A percentile compares a stretch with the other conserved stretches of the same genome.
Evolutionary conservation across 208 protist species (phyloP).

Genomic region (Acanthamoeba rhysodes): DNA sequence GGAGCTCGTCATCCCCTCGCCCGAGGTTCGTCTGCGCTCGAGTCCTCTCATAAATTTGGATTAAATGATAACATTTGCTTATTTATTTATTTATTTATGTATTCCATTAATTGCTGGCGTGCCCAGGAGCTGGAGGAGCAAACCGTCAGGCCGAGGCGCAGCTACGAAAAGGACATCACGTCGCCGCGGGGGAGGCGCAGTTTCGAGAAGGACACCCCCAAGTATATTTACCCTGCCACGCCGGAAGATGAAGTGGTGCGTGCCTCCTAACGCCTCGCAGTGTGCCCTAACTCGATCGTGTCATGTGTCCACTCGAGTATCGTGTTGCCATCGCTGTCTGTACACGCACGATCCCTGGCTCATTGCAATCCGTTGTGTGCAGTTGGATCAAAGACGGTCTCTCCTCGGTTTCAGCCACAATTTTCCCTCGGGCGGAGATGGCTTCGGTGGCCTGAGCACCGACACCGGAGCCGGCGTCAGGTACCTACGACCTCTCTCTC

Average conservation of each 20-base stretch:
- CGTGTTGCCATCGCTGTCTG: neutral
- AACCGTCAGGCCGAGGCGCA: slow-evolving; percentile 13
- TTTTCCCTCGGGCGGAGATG: neutral
- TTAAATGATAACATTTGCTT: neutral
- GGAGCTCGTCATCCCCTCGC: slow-evolving; percentile 42
- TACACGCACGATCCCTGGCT: too few relatives aligned
- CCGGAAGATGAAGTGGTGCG: slow-evolving; percentile 49
- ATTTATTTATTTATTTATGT: neutral
- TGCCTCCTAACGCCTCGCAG: neutral
- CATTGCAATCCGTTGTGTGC: neutral
- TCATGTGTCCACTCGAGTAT: neutral
- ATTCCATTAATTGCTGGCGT: neutral
- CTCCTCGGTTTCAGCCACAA: slow-evolving; percentile 51
- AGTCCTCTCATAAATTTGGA: neutral
- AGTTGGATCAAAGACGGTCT: slow-evolving; percentile 30
- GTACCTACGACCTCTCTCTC: neutral
- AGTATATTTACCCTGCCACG: slow-evolving; percentile 33
- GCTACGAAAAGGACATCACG: slow-evolving; percentile 71
- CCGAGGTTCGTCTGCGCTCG: neutral
- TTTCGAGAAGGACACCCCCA: slow-evolving; percentile 46
- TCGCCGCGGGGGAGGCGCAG: slow-evolving; percentile 37
- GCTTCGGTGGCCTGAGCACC: neutral
- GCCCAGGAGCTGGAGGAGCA: slow-evolving; percentile 25
- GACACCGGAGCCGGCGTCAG: neutral
- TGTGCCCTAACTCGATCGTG: neutral